Percentiles rank a stretch among this genome's conserved stretches.
Conservation (phyloP, 768 basidiomycete genomes). For the Boletus eberwhitei region DNA sequence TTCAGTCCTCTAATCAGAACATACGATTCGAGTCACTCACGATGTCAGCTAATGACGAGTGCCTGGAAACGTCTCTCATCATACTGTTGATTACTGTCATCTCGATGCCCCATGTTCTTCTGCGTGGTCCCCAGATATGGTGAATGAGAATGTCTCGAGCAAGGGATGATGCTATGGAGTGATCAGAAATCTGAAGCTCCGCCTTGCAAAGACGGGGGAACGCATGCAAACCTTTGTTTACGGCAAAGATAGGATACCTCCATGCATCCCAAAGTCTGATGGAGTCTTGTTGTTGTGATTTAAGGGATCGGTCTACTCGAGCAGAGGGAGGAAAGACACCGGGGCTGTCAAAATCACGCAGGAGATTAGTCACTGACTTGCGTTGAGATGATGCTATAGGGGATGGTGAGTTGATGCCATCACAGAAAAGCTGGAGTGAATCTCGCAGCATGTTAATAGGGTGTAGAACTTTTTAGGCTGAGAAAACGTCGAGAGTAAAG, state of each 20-base stretch:
- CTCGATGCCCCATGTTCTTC: constrained; percentile 90
- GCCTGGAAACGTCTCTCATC: constrained; percentile 78
- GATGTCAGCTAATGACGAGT: constrained; percentile 82
- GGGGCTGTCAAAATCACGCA: constrained; percentile 59
- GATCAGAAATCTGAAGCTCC: background rate
- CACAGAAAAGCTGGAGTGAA: constrained; percentile 19
- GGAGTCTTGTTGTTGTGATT: constrained; percentile 50
- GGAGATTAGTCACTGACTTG: constrained; percentile 24
- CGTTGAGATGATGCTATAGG: constrained; percentile 15
- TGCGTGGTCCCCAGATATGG: constrained; percentile 81
- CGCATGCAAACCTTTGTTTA: constrained; percentile 54
- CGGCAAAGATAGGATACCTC: constrained; percentile 65
- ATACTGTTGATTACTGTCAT: constrained; percentile 88
- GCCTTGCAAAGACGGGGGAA: background rate
- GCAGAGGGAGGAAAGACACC: constrained; percentile 72
- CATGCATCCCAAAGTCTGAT: constrained; percentile 67
- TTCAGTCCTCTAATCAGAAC: background rate
- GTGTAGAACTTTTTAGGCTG: background rate
- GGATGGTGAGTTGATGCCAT: constrained; percentile 9
- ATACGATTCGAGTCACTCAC: constrained; percentile 38
- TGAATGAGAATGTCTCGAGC: constrained; percentile 73
- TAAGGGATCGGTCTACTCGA: constrained; percentile 66
- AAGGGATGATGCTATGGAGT: constrained; percentile 30
- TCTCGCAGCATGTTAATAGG: constrained; percentile 24
- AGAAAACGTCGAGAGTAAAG: background rate